Percentiles rank a stretch among this genome's conserved stretches.
Evolutionary conservation across 352 stramenopile species (phyloP).

Genomic region (Pythium diclinum): DNA sequence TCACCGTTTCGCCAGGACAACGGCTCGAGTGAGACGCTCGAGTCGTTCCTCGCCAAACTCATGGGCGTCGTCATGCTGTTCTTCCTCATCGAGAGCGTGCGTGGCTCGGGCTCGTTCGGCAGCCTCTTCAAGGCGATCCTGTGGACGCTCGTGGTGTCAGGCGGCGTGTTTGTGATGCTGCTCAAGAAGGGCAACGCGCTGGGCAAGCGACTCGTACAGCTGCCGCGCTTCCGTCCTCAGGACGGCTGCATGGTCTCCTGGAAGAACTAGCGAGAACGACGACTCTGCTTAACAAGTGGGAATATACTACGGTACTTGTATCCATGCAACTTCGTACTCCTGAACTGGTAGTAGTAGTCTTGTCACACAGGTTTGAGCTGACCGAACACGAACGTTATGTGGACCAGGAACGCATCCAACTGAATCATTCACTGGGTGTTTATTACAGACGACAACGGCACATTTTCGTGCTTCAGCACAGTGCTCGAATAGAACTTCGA

Average conservation of each 20-base stretch:
- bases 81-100: slow-evolving; percentile 61
- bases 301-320: no score
- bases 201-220: slow-evolving; percentile 61
- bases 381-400: no score
- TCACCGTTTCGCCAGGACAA: slow-evolving; percentile 46
- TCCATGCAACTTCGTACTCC: no score
- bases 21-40: slow-evolving; percentile 42
- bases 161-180: slow-evolving; percentile 47
- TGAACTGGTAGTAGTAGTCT: no score
- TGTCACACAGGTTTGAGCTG: no score
- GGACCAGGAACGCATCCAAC: no score
- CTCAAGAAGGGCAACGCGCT: slow-evolving; percentile 76
- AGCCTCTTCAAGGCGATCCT: slow-evolving; percentile 51
- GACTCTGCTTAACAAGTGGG: neutral
- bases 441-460: no score
- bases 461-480: no score
- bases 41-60: slow-evolving; percentile 53
- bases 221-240: slow-evolving; percentile 61
- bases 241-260: slow-evolving; percentile 76
- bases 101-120: slow-evolving; percentile 42
- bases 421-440: no score
- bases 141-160: slow-evolving; percentile 48
- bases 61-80: slow-evolving; percentile 45
- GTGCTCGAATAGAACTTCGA: no score
- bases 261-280: slow-evolving; percentile 41